phyloP scores from a whole-genome alignment of 108 stramenopile species.

The Hondaea fermentalgiana region DNA sequence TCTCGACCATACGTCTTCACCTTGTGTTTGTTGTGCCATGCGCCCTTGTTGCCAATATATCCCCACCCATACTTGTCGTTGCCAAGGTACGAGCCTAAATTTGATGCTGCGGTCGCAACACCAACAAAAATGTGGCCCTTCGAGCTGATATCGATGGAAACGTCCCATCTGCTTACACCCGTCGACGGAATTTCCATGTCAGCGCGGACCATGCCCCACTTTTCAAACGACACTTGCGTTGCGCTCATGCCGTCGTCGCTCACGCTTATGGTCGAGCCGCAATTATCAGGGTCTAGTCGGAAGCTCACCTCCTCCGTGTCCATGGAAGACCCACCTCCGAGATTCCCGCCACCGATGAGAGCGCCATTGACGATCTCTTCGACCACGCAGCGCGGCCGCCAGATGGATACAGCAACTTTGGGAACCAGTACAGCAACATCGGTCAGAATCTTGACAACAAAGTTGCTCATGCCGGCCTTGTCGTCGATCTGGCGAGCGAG shows the following conservation, averaged over 20 bases:
- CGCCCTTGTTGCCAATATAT: conserved; percentile 51
- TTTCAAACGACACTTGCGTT: not conserved
- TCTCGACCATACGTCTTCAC: conserved; percentile 22
- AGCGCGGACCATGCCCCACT: conserved; percentile 15
- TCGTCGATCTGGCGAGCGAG: not conserved
- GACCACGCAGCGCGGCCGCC: not conserved
- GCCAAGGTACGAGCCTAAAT: conserved; percentile 49
- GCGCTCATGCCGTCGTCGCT: conserved; percentile 1
- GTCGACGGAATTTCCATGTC: not conserved
- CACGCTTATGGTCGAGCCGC: not conserved
- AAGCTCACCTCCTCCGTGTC: not conserved
- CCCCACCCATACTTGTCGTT: conserved; percentile 49
- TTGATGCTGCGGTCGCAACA: conserved; percentile 25
- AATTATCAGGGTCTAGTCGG: not conserved
- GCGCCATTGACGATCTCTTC: conserved; percentile 11
- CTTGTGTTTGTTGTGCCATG: conserved; percentile 57
- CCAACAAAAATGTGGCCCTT: conserved; percentile 50
- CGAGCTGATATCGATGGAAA: conserved; percentile 40
- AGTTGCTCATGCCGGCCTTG: not conserved
- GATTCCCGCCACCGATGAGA: not conserved
- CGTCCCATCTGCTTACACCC: conserved; percentile 42
- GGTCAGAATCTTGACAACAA: not conserved
- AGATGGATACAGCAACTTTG: not conserved
- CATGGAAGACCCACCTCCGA: not conserved
- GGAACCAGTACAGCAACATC: not conserved